Base-by-base conservation (phyloP, 1,284 basidiomycete species). In the Ceratobasidium papillatum region DNA sequence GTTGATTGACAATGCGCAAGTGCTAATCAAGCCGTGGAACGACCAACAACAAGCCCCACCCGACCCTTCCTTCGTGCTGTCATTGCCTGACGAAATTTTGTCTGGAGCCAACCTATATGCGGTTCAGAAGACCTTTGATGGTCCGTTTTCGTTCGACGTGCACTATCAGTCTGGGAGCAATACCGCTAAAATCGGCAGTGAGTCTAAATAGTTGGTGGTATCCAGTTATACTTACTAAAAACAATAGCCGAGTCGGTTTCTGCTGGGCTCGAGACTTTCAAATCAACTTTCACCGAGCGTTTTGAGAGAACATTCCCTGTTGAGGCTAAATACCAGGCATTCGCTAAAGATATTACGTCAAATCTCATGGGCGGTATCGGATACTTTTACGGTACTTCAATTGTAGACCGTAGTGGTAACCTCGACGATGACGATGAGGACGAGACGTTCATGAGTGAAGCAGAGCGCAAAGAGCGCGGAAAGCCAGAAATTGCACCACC, bases 321-420 rank as follows among this genome's bases (percentile, higher is more conserved):
- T 49, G 45, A 74, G 62, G 83, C 87, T 74, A 82, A 84, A n/a
- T 81, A 93, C 22, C 84, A 90, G 74, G 84, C 84, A 0, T 96
- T 96, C 80, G 96, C 95, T 0, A 92, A 93, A 79, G 91, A 91
- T 17, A 88, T 97, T 76, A 96, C 94, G 0, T 92, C 96, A 0
- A 97, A 95, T 80, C 86, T 98, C 56, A 82, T 97, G 14, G 96
- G 94, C 65, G 96, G 96, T 47, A 90, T 98, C 59, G 96, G 96
- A 12, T 98, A 96, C 83, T 98, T 95, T 82, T 92, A 96, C 78
- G 96, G 96, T n/a, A 88, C 87, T 2, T 95, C 94, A 0, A 91
- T 98, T 77, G 88, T 97, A 19, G 93, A 98, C 81, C 86, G 89
- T 56, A 88, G 90, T 38, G 92, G 92, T 11, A 91, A 92, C 58